Base-by-base conservation (phyloP, 2,329 filamentous ascomycete species). In the Ophiosphaerella herpotricha region DNA sequence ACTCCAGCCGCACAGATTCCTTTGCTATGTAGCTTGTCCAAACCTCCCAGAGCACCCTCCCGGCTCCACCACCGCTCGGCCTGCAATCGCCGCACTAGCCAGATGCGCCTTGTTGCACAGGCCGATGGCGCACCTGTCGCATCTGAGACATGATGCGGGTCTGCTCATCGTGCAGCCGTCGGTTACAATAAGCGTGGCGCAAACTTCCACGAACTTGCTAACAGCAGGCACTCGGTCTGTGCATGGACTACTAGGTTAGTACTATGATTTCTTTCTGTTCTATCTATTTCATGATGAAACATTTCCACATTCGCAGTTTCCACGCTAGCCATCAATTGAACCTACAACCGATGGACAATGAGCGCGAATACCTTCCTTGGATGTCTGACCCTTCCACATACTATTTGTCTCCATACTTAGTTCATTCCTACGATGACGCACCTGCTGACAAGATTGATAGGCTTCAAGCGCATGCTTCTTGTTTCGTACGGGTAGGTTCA, bases 251-350 rank as follows among this genome's bases (percentile, higher is more conserved):
- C 14, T 26, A 61, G 70, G 74, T 76, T 46, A 70, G 75, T 74
- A 39, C 13, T 33, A 32, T 43, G 43, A 42, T 44, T 41, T 60
- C 55, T 52, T 50, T 60, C 55, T 52, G 50, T 43, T 24, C 56
- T 43, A 43, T 46, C 45, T 64, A 45, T 65, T 67, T 53, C 47
- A 85, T 88, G 86, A 89, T 89, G 85, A 89, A 88, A 86, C 74
- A 82, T 82, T 80, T 85, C 83, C 80, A 78, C 83, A 89, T 90
- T 91, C 87, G 88, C 88, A 91, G 88, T 91, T 91, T 91, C 85
- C 87, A 89, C 88, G 89, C 80, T 85, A 89, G 85, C 82, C 82
- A 81, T 81, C 76, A 70, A 64, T 68, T 73, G 84, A 87, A 85
- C 85, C 85, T 84, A 81, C 75, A 77, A 63, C 48, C 82, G 81